Conservation (phyloP, 2,329 filamentous ascomycete species). For the Paracamarosporium sp. region DNA sequence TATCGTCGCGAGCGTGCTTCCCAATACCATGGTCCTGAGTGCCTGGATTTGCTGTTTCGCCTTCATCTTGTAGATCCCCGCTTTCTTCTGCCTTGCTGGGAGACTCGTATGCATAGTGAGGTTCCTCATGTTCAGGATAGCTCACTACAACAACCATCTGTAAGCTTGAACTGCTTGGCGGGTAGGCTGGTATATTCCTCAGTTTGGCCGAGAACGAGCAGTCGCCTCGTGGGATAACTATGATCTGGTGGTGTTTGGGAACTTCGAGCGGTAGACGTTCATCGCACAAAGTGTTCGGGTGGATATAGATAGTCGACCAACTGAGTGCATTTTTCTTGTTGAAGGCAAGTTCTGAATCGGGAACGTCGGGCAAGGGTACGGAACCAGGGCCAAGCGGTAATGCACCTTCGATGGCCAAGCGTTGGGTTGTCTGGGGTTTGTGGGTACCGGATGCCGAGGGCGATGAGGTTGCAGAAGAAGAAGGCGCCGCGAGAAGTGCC, state of each 20-base stretch:
- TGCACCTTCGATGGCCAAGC: slow-evolving; percentile 53
- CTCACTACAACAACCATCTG: slow-evolving; percentile 84
- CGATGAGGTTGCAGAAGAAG: slow-evolving; percentile 14
- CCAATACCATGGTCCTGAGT: neutral
- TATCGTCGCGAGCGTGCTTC: slow-evolving; percentile 6
- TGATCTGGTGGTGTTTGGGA: slow-evolving; percentile 70
- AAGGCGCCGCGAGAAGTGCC: slow-evolving; percentile 37
- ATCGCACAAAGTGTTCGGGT: slow-evolving; percentile 69
- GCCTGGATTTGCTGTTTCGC: neutral
- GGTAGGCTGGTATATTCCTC: slow-evolving; percentile 80
- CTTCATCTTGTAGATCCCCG: neutral
- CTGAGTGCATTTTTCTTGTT: slow-evolving; percentile 56
- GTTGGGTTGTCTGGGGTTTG: slow-evolving; percentile 20
- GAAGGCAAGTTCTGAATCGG: slow-evolving; percentile 43
- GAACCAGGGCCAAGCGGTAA: slow-evolving; percentile 68
- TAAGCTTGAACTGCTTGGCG: slow-evolving; percentile 66
- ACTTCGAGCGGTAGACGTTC: slow-evolving; percentile 60
- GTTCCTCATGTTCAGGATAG: slow-evolving; percentile 58
- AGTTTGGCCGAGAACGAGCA: slow-evolving; percentile 88
- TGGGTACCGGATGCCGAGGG: slow-evolving; percentile 12
- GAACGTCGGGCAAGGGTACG: slow-evolving; percentile 71
- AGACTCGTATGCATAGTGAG: slow-evolving; percentile 26
- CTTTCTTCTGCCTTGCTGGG: slow-evolving; percentile 15
- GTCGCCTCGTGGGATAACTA: slow-evolving; percentile 80
- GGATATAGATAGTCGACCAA: slow-evolving; percentile 76